Evolutionary conservation across 352 stramenopile species (phyloP).

Genomic region (Bremia lactucae): DNA sequence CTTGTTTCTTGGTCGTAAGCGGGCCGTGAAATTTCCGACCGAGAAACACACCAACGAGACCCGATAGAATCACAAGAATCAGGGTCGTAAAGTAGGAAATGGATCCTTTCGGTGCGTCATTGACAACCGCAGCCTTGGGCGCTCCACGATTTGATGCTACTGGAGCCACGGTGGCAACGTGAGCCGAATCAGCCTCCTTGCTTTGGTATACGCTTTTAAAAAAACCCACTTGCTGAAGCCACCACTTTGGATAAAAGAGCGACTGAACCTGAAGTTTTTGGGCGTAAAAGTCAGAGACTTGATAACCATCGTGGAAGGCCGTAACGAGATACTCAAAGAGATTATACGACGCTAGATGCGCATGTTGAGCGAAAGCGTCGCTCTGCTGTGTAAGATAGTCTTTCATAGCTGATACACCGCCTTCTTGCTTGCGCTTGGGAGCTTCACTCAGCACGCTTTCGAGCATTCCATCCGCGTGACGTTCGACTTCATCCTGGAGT

Average conservation of each 20-base stretch:
- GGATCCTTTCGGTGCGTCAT: conserved; percentile 9
- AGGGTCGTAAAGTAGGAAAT: conserved; percentile 44
- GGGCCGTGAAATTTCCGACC: conserved; percentile 42
- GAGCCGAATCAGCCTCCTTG: conserved; percentile 2
- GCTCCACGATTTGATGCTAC: conserved; percentile 11
- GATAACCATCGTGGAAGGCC: conserved; percentile 77
- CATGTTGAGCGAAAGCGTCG: conserved; percentile 35
- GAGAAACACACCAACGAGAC: conserved; percentile 36
- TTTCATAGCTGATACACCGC: conserved; percentile 35
- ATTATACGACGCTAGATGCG: conserved; percentile 35
- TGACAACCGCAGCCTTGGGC: conserved; percentile 5
- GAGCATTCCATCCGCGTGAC: conserved; percentile 26
- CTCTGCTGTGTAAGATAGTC: conserved; percentile 52
- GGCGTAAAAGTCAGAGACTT: conserved; percentile 44
- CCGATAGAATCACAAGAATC: conserved; percentile 38
- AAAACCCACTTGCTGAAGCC: conserved; percentile 68
- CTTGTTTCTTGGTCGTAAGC: conserved; percentile 29
- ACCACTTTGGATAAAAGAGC: conserved; percentile 82
- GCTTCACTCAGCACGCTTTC: conserved; percentile 28
- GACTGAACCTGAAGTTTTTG: conserved; percentile 30
- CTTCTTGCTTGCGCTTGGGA: conserved; percentile 20
- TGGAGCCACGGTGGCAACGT: conserved; percentile 1
- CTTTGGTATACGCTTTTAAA: conserved; percentile 30
- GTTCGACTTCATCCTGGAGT: conserved; percentile 51
- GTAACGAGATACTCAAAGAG: conserved; percentile 68